Conservation (phyloP, 768 basidiomycete species). For the Boletellus ananas region DNA sequence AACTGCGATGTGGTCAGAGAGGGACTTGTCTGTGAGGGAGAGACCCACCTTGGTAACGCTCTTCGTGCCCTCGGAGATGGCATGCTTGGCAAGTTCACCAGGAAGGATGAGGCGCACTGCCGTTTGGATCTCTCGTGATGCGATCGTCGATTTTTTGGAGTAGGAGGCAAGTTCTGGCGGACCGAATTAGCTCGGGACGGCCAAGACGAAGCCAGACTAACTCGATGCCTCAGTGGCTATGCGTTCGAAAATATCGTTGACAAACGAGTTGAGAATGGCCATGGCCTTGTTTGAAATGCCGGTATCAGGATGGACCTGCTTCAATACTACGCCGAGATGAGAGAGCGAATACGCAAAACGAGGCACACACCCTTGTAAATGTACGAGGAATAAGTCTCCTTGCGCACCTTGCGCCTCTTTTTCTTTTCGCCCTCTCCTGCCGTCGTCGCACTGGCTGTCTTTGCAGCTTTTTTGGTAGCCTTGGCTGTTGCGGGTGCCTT, state of each 20-base stretch:
- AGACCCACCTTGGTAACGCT: slow-evolving; percentile 55
- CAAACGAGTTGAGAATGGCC: slow-evolving; percentile 89
- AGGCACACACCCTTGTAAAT: slow-evolving; percentile 75
- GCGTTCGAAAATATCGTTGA: slow-evolving; percentile 93
- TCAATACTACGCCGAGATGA: slow-evolving; percentile 58
- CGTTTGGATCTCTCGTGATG: slow-evolving; percentile 97
- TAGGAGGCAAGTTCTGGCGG: slow-evolving; percentile 85
- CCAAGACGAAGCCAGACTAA: slow-evolving; percentile 34
- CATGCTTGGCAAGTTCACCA: slow-evolving; percentile 97
- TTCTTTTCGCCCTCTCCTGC: slow-evolving; percentile 76
- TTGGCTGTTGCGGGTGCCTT: slow-evolving; percentile 37
- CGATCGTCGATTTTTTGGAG: slow-evolving; percentile 99
- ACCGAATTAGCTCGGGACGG: neutral
- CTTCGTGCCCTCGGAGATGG: slow-evolving; percentile 92
- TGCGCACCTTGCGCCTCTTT: slow-evolving; percentile 81
- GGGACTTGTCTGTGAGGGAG: neutral
- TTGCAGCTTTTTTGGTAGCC: slow-evolving; percentile 53
- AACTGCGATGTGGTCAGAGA: slow-evolving; percentile 28
- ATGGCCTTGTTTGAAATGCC: slow-evolving; percentile 98
- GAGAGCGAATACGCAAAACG: neutral
- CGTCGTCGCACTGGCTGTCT: slow-evolving; percentile 49
- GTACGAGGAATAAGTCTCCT: slow-evolving; percentile 93
- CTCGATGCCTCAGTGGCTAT: slow-evolving; percentile 88
- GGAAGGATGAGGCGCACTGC: slow-evolving; percentile 93
- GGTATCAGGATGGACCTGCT: slow-evolving; percentile 97